Conservation (phyloP, 1,284 basidiomycete genomes). For the Leccinum glutinopallens region DNA sequence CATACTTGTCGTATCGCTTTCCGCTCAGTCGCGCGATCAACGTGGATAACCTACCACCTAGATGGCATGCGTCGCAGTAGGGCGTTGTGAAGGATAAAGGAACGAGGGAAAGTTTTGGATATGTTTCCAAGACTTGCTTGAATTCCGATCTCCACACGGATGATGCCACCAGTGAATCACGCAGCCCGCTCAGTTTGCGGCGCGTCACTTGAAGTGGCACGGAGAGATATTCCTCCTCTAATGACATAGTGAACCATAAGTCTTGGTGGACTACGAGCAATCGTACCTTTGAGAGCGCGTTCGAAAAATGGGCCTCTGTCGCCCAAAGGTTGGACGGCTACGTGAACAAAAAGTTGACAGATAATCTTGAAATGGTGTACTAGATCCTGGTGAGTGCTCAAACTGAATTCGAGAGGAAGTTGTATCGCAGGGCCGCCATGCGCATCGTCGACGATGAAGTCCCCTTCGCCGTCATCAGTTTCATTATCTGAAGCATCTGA, state of each 20-base stretch:
- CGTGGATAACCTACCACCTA: slow-evolving; percentile 69
- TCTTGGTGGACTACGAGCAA: slow-evolving; percentile 1
- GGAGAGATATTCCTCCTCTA: slow-evolving; percentile 72
- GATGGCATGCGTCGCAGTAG: slow-evolving; percentile 78
- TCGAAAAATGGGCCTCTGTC: slow-evolving; percentile 59
- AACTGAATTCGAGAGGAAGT: slow-evolving; percentile 76
- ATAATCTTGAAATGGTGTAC: slow-evolving; percentile 81
- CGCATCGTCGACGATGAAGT: slow-evolving; percentile 72
- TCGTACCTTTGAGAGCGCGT: slow-evolving; percentile 51
- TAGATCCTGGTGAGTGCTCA: slow-evolving; percentile 73
- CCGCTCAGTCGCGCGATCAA: slow-evolving; percentile 59
- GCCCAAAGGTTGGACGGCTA: slow-evolving; percentile 61
- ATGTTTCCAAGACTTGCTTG: slow-evolving; percentile 62
- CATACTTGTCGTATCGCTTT: slow-evolving; percentile 56
- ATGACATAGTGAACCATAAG: slow-evolving; percentile 13
- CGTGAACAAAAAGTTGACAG: slow-evolving; percentile 82
- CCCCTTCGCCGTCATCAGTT: slow-evolving; percentile 30
- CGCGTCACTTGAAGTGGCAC: slow-evolving; percentile 62
- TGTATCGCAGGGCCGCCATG: slow-evolving; percentile 42
- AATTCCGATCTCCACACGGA: slow-evolving; percentile 78
- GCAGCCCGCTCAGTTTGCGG: slow-evolving; percentile 65
- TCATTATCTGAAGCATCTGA: slow-evolving; percentile 27
- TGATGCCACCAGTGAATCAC: slow-evolving; percentile 74
- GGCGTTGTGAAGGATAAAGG: slow-evolving; percentile 58
- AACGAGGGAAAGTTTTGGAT: slow-evolving; percentile 61